Conservation (phyloP, 176 grass and related monocot genomes). For the Zea luxurians region DNA sequence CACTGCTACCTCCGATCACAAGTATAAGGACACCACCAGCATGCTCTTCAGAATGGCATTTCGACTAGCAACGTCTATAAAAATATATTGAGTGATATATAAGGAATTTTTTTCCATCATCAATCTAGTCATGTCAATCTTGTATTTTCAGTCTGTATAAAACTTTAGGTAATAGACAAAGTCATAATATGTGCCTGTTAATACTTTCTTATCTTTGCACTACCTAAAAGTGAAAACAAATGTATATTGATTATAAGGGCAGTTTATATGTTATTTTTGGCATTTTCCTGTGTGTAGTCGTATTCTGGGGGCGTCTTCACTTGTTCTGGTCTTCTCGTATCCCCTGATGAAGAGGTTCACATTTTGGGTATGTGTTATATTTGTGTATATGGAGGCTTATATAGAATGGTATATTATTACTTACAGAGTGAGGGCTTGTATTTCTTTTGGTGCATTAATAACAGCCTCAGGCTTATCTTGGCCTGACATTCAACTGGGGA, state of each 20-base stretch:
- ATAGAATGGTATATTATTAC: neutral
- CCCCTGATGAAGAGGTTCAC: conserved; percentile 91
- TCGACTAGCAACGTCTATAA: neutral
- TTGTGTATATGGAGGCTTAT: neutral
- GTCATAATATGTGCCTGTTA: neutral
- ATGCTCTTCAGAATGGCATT: neutral
- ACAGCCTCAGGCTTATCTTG: conserved; percentile 92
- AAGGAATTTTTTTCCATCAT: neutral
- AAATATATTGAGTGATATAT: neutral
- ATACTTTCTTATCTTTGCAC: neutral
- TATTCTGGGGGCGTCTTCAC: conserved; percentile 76
- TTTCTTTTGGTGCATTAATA: conserved; percentile 14
- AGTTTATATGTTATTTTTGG: neutral
- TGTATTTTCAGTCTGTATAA: neutral
- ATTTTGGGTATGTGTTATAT: conserved; percentile 65
- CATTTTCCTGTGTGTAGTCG: conserved; percentile 52
- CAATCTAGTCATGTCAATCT: neutral
- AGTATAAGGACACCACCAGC: neutral
- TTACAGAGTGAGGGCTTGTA: neutral
- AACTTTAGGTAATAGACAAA: neutral
- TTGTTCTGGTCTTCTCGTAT: conserved; percentile 83
- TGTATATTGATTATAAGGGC: neutral
- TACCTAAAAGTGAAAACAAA: neutral
- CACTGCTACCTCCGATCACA: neutral
- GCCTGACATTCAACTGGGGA: conserved; percentile 94